Evolutionary conservation across 768 basidiomycete species (phyloP).

Genomic region (Psilocybe azurescens): DNA sequence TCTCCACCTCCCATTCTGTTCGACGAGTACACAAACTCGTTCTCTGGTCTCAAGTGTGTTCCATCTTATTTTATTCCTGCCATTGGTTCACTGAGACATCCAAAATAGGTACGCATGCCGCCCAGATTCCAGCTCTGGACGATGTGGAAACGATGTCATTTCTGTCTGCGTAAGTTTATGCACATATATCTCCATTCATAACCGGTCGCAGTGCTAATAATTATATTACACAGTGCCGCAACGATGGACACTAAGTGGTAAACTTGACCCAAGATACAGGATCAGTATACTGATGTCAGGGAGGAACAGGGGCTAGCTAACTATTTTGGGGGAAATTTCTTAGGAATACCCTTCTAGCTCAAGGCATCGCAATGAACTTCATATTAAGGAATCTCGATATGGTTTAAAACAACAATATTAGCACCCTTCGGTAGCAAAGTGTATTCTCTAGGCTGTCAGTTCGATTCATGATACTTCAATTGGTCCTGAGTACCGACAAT

Average conservation of each 20-base stretch:
- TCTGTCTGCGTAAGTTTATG: constrained; percentile 32
- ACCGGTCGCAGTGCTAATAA: neutral
- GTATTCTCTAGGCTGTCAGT: too few relatives aligned
- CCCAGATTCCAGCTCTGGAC: constrained; percentile 29
- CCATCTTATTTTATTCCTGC: neutral
- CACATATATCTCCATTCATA: neutral
- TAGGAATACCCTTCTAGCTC: too few relatives aligned
- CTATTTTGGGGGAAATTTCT: too few relatives aligned
- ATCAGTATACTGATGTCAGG: too few relatives aligned
- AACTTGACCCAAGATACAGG: too few relatives aligned
- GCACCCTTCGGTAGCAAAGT: too few relatives aligned
- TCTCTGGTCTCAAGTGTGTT: constrained; percentile 26
- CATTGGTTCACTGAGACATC: neutral
- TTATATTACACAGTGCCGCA: constrained; percentile 4
- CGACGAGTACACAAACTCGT: constrained; percentile 30
- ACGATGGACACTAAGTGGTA: constrained; percentile 3
- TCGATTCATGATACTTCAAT: too few relatives aligned
- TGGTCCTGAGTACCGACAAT: too few relatives aligned
- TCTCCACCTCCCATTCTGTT: constrained; percentile 33
- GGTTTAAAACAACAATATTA: too few relatives aligned
- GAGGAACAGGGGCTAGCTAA: too few relatives aligned
- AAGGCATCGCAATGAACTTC: too few relatives aligned
- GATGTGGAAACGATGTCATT: constrained; percentile 29
- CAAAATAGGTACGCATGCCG: constrained; percentile 32
- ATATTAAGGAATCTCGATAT: too few relatives aligned